phyloP scores from a whole-genome alignment of 441 rosid species.

The Kokia cookei region DNA sequence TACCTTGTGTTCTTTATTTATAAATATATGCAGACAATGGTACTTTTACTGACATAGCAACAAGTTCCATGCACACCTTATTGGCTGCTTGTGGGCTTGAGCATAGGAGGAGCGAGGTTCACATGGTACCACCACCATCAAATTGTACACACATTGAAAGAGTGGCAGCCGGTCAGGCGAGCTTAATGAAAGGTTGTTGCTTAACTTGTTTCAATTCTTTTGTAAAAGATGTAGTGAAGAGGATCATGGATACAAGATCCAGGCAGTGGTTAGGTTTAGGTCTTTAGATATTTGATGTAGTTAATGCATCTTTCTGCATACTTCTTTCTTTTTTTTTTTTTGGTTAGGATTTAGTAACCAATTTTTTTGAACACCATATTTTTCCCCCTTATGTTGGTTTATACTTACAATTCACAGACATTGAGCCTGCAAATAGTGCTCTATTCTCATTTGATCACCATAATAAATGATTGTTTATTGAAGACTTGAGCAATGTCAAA shows the following conservation, averaged over 20 bases:
- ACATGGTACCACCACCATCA: conserved; percentile 39
- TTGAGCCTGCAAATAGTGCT: conserved; percentile 24
- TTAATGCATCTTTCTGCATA: conserved; percentile 1
- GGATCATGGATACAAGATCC: conserved; percentile 62
- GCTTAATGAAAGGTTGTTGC: conserved; percentile 82
- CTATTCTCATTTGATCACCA: conserved; percentile 23
- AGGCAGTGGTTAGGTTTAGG: conserved; percentile 81
- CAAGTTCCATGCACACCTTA: conserved; percentile 69
- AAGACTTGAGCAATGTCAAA: no score
- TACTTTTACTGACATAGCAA: conserved; percentile 59
- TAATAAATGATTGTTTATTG: not conserved
- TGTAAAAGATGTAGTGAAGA: conserved; percentile 76
- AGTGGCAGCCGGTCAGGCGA: conserved; percentile 43
- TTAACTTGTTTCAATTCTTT: conserved; percentile 77
- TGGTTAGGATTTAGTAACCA: conserved; percentile 30
- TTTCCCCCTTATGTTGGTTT: conserved; percentile 18
- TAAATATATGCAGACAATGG: conserved; percentile 45
- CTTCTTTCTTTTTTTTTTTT: conserved; percentile 16
- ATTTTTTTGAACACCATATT: not conserved
- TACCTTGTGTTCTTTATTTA: not conserved
- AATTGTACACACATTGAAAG: conserved; percentile 52
- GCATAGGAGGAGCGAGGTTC: conserved; percentile 64
- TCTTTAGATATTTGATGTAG: conserved; percentile 23
- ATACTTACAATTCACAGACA: conserved; percentile 30
- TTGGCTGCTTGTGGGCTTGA: conserved; percentile 88